Percentiles rank a stretch among this genome's conserved stretches.
These are phyloP conservation scores for Avena sativa DNA, from an alignment of 176 grass and related monocot genomes.

Conservation along the genomic window DNA sequence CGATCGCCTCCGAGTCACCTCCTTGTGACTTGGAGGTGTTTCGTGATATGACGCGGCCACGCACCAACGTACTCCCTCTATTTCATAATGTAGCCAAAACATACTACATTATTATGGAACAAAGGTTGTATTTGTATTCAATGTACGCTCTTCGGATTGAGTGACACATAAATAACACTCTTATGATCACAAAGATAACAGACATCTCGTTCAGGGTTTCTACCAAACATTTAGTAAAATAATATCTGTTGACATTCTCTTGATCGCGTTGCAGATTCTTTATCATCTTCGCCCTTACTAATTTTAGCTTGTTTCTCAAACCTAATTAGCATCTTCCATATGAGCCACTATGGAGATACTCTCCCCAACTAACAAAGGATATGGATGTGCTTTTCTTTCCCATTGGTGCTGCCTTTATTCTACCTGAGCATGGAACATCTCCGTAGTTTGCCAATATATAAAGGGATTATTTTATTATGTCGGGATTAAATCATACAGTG, in stretches of 20 bases:
- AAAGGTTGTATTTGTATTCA: no score
- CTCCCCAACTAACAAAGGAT: conserved; percentile 19
- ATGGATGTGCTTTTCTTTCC: neutral
- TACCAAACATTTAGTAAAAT: conserved; percentile 40
- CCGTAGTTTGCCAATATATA: neutral
- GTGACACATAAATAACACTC: neutral
- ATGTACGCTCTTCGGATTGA: neutral
- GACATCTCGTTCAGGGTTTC: conserved; percentile 19
- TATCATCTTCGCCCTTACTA: conserved; percentile 17
- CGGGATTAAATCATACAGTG: neutral
- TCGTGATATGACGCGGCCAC: no score
- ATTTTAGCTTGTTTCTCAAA: conserved; percentile 37
- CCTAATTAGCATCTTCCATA: neutral
- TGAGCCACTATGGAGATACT: neutral
- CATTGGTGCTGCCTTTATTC: conserved; percentile 36
- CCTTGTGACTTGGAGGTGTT: no score
- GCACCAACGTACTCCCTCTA: no score
- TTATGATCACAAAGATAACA: neutral
- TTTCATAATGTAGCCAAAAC: no score
- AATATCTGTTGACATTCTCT: conserved; percentile 27
- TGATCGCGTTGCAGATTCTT: neutral
- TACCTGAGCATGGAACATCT: neutral
- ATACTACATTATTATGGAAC: no score
- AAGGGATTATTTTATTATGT: neutral
- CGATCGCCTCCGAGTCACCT: no score